Evolutionary conservation across 495 filamentous ascomycete species (phyloP), one percentile per base, ranked within the genome.

Genomic region (Aspergillus affinis): DNA sequence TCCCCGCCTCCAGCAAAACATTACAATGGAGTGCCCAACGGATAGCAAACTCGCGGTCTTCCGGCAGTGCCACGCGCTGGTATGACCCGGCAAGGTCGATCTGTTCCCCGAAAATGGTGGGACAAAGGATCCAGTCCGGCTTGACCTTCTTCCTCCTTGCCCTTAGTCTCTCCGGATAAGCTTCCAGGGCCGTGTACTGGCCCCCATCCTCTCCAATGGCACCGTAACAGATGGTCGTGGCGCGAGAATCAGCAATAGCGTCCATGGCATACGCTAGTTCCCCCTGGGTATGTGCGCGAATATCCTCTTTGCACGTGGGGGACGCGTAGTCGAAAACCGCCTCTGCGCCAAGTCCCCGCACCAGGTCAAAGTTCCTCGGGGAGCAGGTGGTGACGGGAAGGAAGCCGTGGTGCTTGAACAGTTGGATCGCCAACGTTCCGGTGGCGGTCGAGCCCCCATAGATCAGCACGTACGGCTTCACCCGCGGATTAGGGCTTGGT

Each of bases 371-470:
- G 68, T 88, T 88, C 12, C 65, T 67, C 0, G 79, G 77, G 0
- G 84, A 86, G 59, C 84, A 84, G 0, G 83, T 85, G 6, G 80
- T 70, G 46, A 87, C 76, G 12, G 80, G 74, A 4, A 71, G 65
- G 23, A 74, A 69, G 9, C 81, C 81, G 13, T 41, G 23, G 74
- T 78, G 0, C 67, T 73, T 69, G 3, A 76, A 57, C 32, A 81
- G 63, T 44, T 83, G 80, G 18, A 80, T 73, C 0, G 78, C 78
- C 3, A 77, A 57, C 15, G 77, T 72, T 0, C 79, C 80, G 8
- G 75, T 70, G 6, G 80, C 72, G 13, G 77, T 79, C 57, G 74
- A 77, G 2, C 78, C 78, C 0, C 78, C 80, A 52, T 78, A 74
- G 7, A 83, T 65, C 0, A 82, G 61, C 0, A 82, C 70, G 17